Base-by-base conservation (phyloP, 2,329 filamentous ascomycete genomes). In the Aureobasidium lini region DNA sequence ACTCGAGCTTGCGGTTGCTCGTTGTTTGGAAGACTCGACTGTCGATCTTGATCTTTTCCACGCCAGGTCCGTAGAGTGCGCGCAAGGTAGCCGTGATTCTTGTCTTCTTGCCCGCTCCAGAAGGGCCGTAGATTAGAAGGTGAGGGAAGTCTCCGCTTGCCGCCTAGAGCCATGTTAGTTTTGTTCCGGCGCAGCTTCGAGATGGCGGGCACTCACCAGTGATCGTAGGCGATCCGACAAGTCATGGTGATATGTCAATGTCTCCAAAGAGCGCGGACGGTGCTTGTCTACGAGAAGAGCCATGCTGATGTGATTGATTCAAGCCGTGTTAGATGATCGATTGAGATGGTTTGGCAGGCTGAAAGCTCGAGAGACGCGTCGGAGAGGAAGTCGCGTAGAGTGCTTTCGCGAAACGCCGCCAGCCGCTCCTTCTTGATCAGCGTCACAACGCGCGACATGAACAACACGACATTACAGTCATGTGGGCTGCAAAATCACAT, bases 31-130 rank as follows among this genome's bases (percentile, higher is more conserved):
- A 99, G 61, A 96, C 88, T 64, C 94, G 89, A 11, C 91, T 90
- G 71, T 99, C 94, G 75, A 99, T 97, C 78, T 97, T 97, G 81
- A 99, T 99, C 81, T 96, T 97, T 71, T 99, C 95, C n/a, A 96
- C 94, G 44, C 94, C 93, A 0, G 93, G 87, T 0, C 94, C 94
- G 73, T 94, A 99, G 7, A 99, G 82, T 70, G 96, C 93, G 73
- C 96, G 95, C 3, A 99, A 78, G 0, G 93, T 97, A 15, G 94
- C 92, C 16, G 96, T 90, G 65, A 97, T 95, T 44, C 94, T 87
- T 1, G 94, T 99, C 76, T 99, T 99, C 75, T 99, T 99, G 65
- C 94, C 94, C 5, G 94, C 94, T 36, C 94, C 94, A 0, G 93
- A 96, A 1, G 94, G 94, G 0, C 94, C 94, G 71, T 97, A 99